Conservation (phyloP, 768 basidiomycete species). For the Lanmaoa pseudosensibilis region DNA sequence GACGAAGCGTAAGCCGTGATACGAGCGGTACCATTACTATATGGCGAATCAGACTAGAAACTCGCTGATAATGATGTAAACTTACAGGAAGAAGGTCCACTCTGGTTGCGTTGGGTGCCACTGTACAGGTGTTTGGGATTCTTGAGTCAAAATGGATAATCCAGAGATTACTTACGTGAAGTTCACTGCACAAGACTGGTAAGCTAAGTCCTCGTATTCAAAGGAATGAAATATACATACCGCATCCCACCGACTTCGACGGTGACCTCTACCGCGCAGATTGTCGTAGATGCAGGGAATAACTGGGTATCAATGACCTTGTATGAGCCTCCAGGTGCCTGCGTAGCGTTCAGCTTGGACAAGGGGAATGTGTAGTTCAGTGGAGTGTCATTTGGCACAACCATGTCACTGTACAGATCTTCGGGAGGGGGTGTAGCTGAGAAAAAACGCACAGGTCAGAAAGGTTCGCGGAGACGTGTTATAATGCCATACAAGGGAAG, state of each 20-base stretch:
- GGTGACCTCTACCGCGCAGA: constrained; percentile 56
- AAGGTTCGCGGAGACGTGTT: not conserved
- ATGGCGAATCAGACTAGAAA: not conserved
- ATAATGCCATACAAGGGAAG: constrained; percentile 39
- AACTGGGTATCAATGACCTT: constrained; percentile 59
- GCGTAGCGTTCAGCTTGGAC: constrained; percentile 45
- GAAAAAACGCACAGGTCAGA: not conserved
- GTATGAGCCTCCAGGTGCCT: constrained; percentile 53
- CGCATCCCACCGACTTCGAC: constrained; percentile 63
- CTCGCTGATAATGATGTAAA: not conserved
- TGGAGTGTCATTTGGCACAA: constrained; percentile 49
- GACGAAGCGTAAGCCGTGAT: constrained; percentile 44
- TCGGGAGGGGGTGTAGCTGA: constrained; percentile 44
- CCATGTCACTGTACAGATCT: constrained; percentile 43
- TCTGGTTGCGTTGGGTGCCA: constrained; percentile 55
- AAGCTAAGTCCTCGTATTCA: not conserved
- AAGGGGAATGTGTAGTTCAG: constrained; percentile 55
- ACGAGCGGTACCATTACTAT: constrained; percentile 41
- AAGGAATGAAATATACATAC: constrained; percentile 28
- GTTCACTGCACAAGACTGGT: constrained; percentile 34
- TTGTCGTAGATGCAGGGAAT: constrained; percentile 53
- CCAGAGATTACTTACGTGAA: constrained; percentile 39
- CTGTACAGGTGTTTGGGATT: constrained; percentile 20
- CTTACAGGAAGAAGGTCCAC: constrained; percentile 45
- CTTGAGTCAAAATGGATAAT: not conserved